Conservation (phyloP, 768 basidiomycete species). For the Leccinellum luteum region DNA sequence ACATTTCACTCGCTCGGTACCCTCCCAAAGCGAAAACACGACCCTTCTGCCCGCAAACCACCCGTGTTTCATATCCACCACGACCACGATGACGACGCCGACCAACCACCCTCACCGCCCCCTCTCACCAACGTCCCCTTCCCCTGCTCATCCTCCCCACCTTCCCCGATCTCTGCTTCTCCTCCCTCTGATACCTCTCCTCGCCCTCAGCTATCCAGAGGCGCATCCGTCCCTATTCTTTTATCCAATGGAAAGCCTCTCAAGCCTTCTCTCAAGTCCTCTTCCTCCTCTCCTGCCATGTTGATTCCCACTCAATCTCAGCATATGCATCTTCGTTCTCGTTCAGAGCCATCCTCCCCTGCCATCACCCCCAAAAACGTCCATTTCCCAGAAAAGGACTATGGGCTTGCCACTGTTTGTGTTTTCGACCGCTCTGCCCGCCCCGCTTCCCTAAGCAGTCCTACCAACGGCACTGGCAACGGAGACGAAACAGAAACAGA, state of each 20-base stretch:
- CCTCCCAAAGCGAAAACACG: slow-evolving; percentile 41
- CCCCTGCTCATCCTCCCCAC: slow-evolving; percentile 33
- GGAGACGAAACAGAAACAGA: slow-evolving; percentile 49
- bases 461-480: slow-evolving; percentile 11
- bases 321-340: slow-evolving; percentile 32
- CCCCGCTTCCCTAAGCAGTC: slow-evolving; percentile 53
- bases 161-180: not conserved
- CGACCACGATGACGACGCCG: slow-evolving; percentile 26
- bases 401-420: slow-evolving; percentile 58
- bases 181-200: slow-evolving; percentile 1
- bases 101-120: slow-evolving; percentile 13
- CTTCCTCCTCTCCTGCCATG: slow-evolving; percentile 19
- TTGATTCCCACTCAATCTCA: not conserved
- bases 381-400: slow-evolving; percentile 74
- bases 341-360: slow-evolving; percentile 64
- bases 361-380: slow-evolving; percentile 69
- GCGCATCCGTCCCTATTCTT: slow-evolving; percentile 41
- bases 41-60: slow-evolving; percentile 15
- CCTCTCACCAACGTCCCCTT: slow-evolving; percentile 37
- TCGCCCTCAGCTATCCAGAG: slow-evolving; percentile 29
- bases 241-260: slow-evolving; percentile 82
- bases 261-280: slow-evolving; percentile 77
- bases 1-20: slow-evolving; percentile 47
- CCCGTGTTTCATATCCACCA: slow-evolving; percentile 20
- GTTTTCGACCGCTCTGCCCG: slow-evolving; percentile 65